Conservation (phyloP, 495 filamentous ascomycete species). For the Aspergillus conjunctus region DNA sequence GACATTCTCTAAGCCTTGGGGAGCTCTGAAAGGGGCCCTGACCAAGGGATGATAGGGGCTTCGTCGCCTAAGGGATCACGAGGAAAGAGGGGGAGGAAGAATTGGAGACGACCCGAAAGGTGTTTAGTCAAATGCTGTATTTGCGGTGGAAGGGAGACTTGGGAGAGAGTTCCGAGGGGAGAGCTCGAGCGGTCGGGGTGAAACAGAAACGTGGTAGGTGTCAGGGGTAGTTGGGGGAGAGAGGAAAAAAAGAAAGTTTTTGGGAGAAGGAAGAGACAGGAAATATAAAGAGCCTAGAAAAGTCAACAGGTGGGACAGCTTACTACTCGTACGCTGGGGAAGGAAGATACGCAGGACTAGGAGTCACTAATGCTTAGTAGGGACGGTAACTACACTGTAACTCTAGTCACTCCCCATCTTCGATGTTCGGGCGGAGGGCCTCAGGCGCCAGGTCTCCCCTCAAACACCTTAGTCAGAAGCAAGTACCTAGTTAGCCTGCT, state of each 20-base stretch:
- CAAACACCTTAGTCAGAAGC: background rate
- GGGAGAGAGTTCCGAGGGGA: background rate
- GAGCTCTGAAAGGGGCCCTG: constrained; percentile 71
- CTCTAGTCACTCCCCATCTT: constrained; percentile 12
- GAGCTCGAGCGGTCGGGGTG: background rate
- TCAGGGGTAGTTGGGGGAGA: constrained; percentile 9
- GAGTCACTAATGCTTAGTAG: constrained; percentile 6
- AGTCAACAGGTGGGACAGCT: constrained; percentile 21
- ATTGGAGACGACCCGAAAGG: constrained; percentile 14
- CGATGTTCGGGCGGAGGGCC: background rate
- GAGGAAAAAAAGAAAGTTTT: constrained; percentile 19
- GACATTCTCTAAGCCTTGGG: constrained; percentile 49
- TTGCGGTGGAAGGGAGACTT: background rate
- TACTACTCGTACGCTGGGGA: background rate
- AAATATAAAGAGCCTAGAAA: constrained; percentile 16
- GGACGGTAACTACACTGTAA: constrained; percentile 19
- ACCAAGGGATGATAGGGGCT: constrained; percentile 88
- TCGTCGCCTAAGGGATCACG: constrained; percentile 61
- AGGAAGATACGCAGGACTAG: background rate
- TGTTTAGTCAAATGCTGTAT: constrained; percentile 5
- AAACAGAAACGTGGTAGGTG: background rate
- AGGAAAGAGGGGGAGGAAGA: constrained; percentile 25
- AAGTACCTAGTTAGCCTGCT: no score
- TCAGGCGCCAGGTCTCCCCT: constrained; percentile 12
- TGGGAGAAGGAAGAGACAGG: constrained; percentile 20